phyloP scores from a whole-genome alignment of 192 early-diverging fungal genomes.

The Piromyces sp. region DNA sequence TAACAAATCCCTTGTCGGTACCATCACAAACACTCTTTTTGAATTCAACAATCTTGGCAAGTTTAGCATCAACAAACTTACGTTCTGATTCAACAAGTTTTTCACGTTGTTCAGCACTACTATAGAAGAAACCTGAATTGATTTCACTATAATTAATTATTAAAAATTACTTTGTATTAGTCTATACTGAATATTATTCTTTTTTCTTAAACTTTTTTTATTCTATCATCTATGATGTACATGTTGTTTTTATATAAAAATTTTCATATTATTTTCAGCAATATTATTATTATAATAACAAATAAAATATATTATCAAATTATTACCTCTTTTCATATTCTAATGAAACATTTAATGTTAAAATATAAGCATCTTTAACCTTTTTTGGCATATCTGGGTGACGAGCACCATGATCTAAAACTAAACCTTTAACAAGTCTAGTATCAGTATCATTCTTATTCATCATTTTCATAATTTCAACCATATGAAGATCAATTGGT shows the following conservation, averaged over 20 bases:
- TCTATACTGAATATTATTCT: too few species aligned
- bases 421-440: constrained; percentile 76
- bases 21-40: constrained; percentile 86
- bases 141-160: constrained; percentile 39
- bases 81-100: constrained; percentile 96
- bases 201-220: too few species aligned
- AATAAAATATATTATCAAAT: too few species aligned
- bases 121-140: constrained; percentile 99
- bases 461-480: constrained; percentile 99
- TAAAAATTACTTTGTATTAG: too few species aligned
- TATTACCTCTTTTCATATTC: constrained; percentile 97
- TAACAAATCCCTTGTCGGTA: constrained; percentile 73
- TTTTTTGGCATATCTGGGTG: constrained; percentile 99
- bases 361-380: constrained; percentile 68
- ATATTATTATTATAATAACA: too few species aligned
- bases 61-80: constrained; percentile 80
- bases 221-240: too few species aligned
- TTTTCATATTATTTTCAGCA: too few species aligned
- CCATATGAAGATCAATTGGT: constrained; percentile 97
- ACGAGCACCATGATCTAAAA: constrained; percentile 94
- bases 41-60: constrained; percentile 88
- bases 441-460: constrained; percentile 97
- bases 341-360: constrained; percentile 91
- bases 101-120: constrained; percentile 91
- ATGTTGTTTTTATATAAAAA: too few species aligned